These are phyloP conservation scores for Phlebiopsis flavidoalba DNA, from an alignment of 768 basidiomycete genomes.

Conservation along the genomic window DNA sequence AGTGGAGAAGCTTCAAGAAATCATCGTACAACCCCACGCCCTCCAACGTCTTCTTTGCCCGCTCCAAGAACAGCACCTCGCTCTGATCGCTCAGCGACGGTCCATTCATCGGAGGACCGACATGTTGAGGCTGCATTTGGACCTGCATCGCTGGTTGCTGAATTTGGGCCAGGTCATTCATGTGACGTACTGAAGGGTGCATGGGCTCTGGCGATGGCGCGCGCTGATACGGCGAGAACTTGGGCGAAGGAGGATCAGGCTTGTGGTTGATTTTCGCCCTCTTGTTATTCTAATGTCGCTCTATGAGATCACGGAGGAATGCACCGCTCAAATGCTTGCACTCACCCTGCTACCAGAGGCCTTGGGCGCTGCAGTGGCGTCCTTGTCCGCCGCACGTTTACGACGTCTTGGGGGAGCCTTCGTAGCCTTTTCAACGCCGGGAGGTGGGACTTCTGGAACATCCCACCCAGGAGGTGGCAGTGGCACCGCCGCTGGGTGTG, in stretches of 20 bases:
- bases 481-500: constrained; percentile 32
- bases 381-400: constrained; percentile 64
- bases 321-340: constrained; percentile 3
- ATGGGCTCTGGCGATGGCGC: constrained; percentile 28
- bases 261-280: constrained; percentile 60
- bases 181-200: constrained; percentile 6
- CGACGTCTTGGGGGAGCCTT: constrained; percentile 46
- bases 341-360: constrained; percentile 43
- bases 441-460: constrained; percentile 13
- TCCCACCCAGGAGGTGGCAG: constrained; percentile 23
- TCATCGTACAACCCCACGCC: constrained; percentile 82
- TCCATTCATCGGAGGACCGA: constrained; percentile 4
- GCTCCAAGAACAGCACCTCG: constrained; percentile 91
- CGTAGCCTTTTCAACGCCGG: constrained; percentile 34
- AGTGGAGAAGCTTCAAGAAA: constrained; percentile 86
- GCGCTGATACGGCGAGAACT: constrained; percentile 38
- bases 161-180: background rate
- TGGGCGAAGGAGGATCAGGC: constrained; percentile 48
- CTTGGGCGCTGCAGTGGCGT: constrained; percentile 55
- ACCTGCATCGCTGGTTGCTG: constrained; percentile 5
- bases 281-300: constrained; percentile 33
- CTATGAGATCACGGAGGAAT: background rate
- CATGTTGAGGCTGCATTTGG: background rate
- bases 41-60: constrained; percentile 78
- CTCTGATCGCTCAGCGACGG: constrained; percentile 40